A percentile compares a stretch with the other conserved stretches of the same genome.
Evolutionary conservation across 2,329 filamentous ascomycete genomes (phyloP).

Genomic region (Alternaria incomplexa): DNA sequence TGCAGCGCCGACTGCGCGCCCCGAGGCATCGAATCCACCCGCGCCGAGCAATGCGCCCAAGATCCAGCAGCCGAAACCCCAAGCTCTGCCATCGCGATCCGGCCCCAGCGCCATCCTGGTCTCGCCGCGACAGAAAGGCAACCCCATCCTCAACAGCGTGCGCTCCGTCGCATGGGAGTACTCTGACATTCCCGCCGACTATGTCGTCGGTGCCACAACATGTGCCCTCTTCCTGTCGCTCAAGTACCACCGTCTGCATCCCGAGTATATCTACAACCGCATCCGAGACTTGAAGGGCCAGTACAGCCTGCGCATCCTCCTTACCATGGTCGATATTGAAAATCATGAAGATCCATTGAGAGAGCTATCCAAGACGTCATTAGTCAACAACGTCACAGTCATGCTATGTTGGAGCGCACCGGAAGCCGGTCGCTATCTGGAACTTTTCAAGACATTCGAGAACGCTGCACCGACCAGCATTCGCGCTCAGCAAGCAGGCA

Average conservation of each 20-base stretch:
- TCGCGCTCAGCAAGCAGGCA: slow-evolving; percentile 80
- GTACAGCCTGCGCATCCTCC: slow-evolving; percentile 83
- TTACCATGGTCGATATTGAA: slow-evolving; percentile 92
- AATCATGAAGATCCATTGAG: slow-evolving; percentile 91
- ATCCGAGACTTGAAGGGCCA: slow-evolving; percentile 84
- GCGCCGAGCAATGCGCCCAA: slow-evolving; percentile 43
- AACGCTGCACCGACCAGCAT: slow-evolving; percentile 83
- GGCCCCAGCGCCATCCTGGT: slow-evolving; percentile 83
- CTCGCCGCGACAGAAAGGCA: slow-evolving; percentile 91
- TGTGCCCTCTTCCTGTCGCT: slow-evolving; percentile 92
- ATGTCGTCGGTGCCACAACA: slow-evolving; percentile 83
- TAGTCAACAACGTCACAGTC: slow-evolving; percentile 91
- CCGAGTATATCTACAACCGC: slow-evolving; percentile 95
- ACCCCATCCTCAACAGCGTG: slow-evolving; percentile 85
- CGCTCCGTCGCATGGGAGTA: slow-evolving; percentile 92
- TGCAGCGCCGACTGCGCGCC: slow-evolving; percentile 6
- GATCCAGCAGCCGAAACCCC: slow-evolving; percentile 86
- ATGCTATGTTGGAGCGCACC: slow-evolving; percentile 93
- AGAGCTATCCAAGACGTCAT: slow-evolving; percentile 88
- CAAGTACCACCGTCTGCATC: slow-evolving; percentile 96
- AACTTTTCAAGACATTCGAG: slow-evolving; percentile 94
- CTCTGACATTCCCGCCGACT: slow-evolving; percentile 94
- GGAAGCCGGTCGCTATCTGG: slow-evolving; percentile 91
- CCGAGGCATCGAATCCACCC: slow-evolving; percentile 9
- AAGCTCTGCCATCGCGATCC: slow-evolving; percentile 72